phyloP scores from a whole-genome alignment of 306 rosid genomes.

The Trichosanthes cucumerina region DNA sequence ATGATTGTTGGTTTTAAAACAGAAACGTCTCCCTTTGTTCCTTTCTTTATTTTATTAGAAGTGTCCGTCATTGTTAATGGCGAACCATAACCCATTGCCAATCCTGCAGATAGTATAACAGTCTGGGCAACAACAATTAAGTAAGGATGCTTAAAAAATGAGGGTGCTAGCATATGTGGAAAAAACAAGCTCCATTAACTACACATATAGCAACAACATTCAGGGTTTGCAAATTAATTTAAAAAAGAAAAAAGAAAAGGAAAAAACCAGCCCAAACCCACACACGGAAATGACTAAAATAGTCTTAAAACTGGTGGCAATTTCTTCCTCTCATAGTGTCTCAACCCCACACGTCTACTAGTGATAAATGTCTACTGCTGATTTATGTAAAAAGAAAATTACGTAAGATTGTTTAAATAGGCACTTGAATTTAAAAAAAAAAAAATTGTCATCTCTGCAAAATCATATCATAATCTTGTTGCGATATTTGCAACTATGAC shows the following conservation, averaged over 20 bases:
- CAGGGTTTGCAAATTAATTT: no score
- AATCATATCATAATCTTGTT: not conserved
- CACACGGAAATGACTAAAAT: no score
- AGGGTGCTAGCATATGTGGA: not conserved
- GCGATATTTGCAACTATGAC: not conserved
- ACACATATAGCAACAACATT: no score
- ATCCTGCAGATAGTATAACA: slow-evolving; percentile 71
- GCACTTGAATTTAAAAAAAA: no score
- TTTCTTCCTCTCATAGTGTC: not conserved
- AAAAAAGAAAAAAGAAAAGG: no score
- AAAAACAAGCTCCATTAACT: not conserved
- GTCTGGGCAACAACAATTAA: slow-evolving; percentile 46
- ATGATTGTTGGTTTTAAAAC: slow-evolving; percentile 63
- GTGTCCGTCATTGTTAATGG: slow-evolving; percentile 72
- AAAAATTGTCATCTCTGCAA: no score
- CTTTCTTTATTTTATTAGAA: slow-evolving; percentile 72
- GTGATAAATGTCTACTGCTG: no score
- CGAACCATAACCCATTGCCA: slow-evolving; percentile 67
- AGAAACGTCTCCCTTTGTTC: slow-evolving; percentile 84
- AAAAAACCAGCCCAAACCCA: not conserved
- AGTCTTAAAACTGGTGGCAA: not conserved
- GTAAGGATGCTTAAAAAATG: slow-evolving; percentile 17
- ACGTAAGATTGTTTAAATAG: no score
- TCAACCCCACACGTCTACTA: no score
- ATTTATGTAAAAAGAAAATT: no score